phyloP scores from a whole-genome alignment of 257 asterid genomes.

The Fraxinus quadrangulata region DNA sequence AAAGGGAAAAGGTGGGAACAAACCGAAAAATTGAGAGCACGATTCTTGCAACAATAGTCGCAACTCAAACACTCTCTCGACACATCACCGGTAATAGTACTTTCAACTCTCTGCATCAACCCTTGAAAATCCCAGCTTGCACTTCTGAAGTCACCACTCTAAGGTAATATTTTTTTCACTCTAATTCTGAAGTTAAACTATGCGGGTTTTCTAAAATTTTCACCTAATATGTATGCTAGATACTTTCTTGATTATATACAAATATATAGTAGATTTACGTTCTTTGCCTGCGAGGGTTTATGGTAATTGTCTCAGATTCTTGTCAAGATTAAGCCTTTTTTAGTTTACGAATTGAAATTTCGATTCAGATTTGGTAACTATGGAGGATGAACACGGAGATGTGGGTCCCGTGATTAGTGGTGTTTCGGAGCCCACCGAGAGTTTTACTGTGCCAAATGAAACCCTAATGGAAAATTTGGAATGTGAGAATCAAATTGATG shows the following conservation, averaged over 20 bases:
- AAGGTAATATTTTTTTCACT: constrained; percentile 45
- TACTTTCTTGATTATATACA: constrained; percentile 21
- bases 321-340: constrained; percentile 24
- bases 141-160: constrained; percentile 26
- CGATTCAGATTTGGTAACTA: constrained; percentile 38
- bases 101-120: constrained; percentile 32
- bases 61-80: neutral
- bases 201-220: constrained; percentile 10
- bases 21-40: neutral
- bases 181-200: constrained; percentile 7
- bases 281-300: constrained; percentile 45
- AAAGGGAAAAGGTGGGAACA: neutral
- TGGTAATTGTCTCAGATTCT: constrained; percentile 23
- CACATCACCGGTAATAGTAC: neutral
- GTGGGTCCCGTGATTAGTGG: constrained; percentile 47
- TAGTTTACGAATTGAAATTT: constrained; percentile 34
- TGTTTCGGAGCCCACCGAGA: constrained; percentile 39
- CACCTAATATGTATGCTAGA: constrained; percentile 4
- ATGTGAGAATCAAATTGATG: constrained; percentile 44
- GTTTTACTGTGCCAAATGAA: constrained; percentile 37
- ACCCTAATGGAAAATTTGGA: constrained; percentile 33
- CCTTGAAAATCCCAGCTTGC: constrained; percentile 45
- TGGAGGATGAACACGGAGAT: constrained; percentile 66
- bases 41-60: neutral
- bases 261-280: constrained; percentile 27